Conservation (phyloP, 179 eudicot genomes). For the Silene noctiflora region DNA sequence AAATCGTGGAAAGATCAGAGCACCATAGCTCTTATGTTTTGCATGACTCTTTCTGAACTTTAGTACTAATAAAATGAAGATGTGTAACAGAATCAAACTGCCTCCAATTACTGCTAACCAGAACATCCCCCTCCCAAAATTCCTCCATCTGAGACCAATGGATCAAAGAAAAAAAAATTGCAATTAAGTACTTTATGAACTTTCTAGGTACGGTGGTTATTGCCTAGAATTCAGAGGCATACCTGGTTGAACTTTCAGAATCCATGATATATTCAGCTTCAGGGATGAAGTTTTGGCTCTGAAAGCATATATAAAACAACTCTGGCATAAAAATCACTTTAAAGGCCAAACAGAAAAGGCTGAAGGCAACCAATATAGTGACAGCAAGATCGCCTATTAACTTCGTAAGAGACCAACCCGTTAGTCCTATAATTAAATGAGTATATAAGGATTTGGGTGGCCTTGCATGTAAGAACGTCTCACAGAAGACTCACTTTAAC, state of each 20-base stretch:
- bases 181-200: not conserved
- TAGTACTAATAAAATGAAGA: slow-evolving; percentile 42
- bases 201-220: not conserved
- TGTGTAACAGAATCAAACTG: slow-evolving; percentile 57
- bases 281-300: slow-evolving; percentile 59
- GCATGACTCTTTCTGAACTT: slow-evolving; percentile 44
- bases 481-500: not conserved
- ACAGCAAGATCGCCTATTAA: too few relatives aligned
- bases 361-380: not conserved
- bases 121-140: slow-evolving; percentile 72
- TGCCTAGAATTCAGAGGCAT: slow-evolving; percentile 23
- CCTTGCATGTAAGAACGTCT: not conserved
- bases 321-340: not conserved
- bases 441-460: not conserved
- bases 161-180: slow-evolving; percentile 8
- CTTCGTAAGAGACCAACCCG: not conserved
- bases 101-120: slow-evolving; percentile 76
- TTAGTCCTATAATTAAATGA: not conserved
- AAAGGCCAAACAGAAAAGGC: slow-evolving; percentile 11
- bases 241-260: slow-evolving; percentile 57
- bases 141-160: slow-evolving; percentile 61
- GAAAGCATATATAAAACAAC: slow-evolving; percentile 24
- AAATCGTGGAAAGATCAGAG: slow-evolving; percentile 75
- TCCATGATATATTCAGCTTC: slow-evolving; percentile 58
- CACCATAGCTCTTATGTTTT: slow-evolving; percentile 50